These are phyloP conservation scores for Paramecium tetraurelia DNA, from an alignment of 73 alveolate genomes.

Conservation along the genomic window DNA sequence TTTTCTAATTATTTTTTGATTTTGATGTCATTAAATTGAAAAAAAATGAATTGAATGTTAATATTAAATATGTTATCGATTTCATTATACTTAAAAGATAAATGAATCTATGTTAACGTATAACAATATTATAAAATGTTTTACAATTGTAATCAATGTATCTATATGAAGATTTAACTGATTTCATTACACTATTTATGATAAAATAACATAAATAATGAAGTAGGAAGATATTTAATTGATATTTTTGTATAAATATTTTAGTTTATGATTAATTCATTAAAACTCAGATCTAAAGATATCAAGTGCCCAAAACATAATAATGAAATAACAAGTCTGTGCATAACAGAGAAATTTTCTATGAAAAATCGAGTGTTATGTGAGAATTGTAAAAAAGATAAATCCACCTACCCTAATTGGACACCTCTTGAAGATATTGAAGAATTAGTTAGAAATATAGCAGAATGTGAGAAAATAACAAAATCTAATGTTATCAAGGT, in stretches of 20 bases:
- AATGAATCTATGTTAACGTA: too few relatives aligned
- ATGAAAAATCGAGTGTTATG: neutral
- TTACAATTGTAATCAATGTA: neutral
- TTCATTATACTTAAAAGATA: too few relatives aligned
- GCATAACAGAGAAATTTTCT: neutral
- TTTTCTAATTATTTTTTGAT: neutral
- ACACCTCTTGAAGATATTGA: constrained; percentile 9
- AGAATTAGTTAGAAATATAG: neutral
- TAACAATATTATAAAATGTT: too few relatives aligned
- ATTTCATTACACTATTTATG: neutral
- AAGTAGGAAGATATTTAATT: neutral
- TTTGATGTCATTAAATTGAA: neutral
- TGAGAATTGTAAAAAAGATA: neutral
- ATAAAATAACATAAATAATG: neutral
- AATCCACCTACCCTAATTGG: neutral
- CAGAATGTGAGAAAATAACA: neutral
- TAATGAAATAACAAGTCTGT: neutral
- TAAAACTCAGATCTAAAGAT: neutral
- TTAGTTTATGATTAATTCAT: neutral
- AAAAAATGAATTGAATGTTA: too few relatives aligned
- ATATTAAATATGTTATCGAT: too few relatives aligned
- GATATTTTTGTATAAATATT: neutral
- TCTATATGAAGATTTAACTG: neutral
- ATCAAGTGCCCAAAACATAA: neutral
- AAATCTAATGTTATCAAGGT: neutral